These are phyloP conservation scores for Tylopilus felleus DNA, from an alignment of 768 basidiomycete genomes.

Conservation along the genomic window DNA sequence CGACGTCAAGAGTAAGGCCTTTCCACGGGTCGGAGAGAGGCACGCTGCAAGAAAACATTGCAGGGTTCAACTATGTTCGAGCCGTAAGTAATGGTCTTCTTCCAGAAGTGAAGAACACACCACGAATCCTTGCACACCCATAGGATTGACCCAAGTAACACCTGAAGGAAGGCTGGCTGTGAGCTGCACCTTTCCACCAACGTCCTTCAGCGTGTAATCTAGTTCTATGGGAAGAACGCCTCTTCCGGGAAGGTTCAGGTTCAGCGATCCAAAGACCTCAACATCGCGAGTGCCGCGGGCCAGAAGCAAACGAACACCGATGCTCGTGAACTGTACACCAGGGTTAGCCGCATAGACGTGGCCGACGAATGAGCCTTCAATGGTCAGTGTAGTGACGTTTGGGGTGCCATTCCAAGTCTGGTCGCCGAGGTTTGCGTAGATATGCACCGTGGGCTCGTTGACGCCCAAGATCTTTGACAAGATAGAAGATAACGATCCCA, in stretches of 20 bases:
- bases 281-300: not conserved
- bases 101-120: not conserved
- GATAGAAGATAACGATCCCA: not conserved
- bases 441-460: not conserved
- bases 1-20: not conserved
- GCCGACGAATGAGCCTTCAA: slow-evolving; percentile 1
- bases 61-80: slow-evolving; percentile 1
- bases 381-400: not conserved
- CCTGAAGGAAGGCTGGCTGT: slow-evolving; percentile 1
- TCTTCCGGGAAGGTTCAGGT: not conserved
- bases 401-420: not conserved
- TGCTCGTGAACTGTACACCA: slow-evolving; percentile 1
- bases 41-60: not conserved
- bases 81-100: not conserved
- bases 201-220: slow-evolving; percentile 1
- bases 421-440: not conserved
- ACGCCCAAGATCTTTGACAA: not conserved
- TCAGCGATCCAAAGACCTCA: not conserved
- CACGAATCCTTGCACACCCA: slow-evolving; percentile 4
- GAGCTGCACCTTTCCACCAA: not conserved
- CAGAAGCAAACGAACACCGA: slow-evolving; percentile 1
- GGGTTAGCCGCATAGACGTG: not conserved
- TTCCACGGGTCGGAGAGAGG: slow-evolving; percentile 2
- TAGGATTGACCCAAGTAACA: not conserved
- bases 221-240: not conserved